A percentile compares a stretch with the other conserved stretches of the same genome.
Conservation (phyloP, 2,329 filamentous ascomycete genomes). For the Nemania sp. region DNA sequence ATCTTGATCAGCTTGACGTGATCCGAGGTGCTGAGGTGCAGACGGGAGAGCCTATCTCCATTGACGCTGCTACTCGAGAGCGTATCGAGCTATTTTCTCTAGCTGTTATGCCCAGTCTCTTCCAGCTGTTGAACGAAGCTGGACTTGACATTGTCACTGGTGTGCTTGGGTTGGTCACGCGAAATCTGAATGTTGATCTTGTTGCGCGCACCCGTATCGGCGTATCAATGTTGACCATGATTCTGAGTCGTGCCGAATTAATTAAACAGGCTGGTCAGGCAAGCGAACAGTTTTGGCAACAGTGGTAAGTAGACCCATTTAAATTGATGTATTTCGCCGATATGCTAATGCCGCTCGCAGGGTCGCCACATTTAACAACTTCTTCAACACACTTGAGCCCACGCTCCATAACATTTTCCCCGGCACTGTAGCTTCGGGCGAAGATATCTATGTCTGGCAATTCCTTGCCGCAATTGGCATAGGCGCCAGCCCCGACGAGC, state of each 20-base stretch:
- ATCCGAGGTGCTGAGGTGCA: slow-evolving; percentile 78
- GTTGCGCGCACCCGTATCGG: slow-evolving; percentile 87
- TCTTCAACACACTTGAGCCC: slow-evolving; percentile 87
- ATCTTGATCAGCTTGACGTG: slow-evolving; percentile 90
- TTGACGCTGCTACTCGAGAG: slow-evolving; percentile 80
- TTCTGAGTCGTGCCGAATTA: slow-evolving; percentile 90
- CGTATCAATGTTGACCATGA: slow-evolving; percentile 86
- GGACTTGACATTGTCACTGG: slow-evolving; percentile 89
- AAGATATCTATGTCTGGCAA: slow-evolving; percentile 98
- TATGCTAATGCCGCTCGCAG: slow-evolving; percentile 41
- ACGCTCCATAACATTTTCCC: slow-evolving; percentile 87
- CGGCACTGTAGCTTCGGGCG: slow-evolving; percentile 82
- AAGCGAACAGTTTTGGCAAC: slow-evolving; percentile 73
- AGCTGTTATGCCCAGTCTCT: slow-evolving; percentile 85
- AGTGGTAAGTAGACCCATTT: slow-evolving; percentile 63
- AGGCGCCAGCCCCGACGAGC: slow-evolving; percentile 89
- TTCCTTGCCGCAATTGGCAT: slow-evolving; percentile 95
- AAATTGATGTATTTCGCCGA: not conserved
- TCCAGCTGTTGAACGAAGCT: slow-evolving; percentile 88
- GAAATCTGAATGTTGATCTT: slow-evolving; percentile 79
- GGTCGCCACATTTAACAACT: slow-evolving; percentile 77
- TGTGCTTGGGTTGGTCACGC: slow-evolving; percentile 80
- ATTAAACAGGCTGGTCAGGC: slow-evolving; percentile 79
- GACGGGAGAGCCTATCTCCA: slow-evolving; percentile 67
- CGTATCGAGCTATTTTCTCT: slow-evolving; percentile 90